These are phyloP conservation scores for Naganishia sp. DNA, from an alignment of 1,284 basidiomycete species.

Conservation along the genomic window DNA sequence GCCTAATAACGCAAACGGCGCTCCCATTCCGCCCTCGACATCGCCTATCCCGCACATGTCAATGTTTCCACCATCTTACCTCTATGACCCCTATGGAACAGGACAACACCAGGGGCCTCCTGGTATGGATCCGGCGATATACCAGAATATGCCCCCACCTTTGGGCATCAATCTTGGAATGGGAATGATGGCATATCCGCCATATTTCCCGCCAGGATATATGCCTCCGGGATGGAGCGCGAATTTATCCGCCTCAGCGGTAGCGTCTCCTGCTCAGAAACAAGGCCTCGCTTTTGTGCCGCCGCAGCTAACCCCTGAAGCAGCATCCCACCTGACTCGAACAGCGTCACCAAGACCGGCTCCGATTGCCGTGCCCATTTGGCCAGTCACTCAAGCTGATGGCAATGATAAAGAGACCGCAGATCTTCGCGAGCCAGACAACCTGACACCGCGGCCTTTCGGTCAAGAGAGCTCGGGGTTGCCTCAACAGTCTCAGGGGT, in stretches of 20 bases:
- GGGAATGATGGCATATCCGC: constrained; percentile 18
- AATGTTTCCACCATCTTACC: constrained; percentile 16
- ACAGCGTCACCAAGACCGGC: constrained; percentile 8
- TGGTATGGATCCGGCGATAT: constrained; percentile 1
- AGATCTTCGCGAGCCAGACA: constrained; percentile 2
- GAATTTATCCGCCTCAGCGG: not conserved
- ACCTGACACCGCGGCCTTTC: constrained; percentile 8
- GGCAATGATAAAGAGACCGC: not conserved
- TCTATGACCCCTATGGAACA: constrained; percentile 7
- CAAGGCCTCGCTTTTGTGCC: not conserved
- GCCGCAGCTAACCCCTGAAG: not conserved
- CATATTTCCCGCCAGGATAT: constrained; percentile 23
- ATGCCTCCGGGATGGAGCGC: constrained; percentile 19
- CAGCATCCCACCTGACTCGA: not conserved
- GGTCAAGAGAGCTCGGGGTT: not conserved
- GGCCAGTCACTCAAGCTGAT: constrained; percentile 1
- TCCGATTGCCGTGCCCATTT: constrained; percentile 12
- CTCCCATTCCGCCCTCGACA: not conserved
- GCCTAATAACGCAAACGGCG: too few relatives aligned
- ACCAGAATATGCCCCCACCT: constrained; percentile 8
- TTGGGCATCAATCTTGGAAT: not conserved
- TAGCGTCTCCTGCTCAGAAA: not conserved
- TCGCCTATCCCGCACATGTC: constrained; percentile 17
- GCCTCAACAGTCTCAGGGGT: not conserved
- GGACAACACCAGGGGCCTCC: not conserved